Conservation (phyloP, 2,329 filamentous ascomycete genomes). For the Botrytis byssoidea region DNA sequence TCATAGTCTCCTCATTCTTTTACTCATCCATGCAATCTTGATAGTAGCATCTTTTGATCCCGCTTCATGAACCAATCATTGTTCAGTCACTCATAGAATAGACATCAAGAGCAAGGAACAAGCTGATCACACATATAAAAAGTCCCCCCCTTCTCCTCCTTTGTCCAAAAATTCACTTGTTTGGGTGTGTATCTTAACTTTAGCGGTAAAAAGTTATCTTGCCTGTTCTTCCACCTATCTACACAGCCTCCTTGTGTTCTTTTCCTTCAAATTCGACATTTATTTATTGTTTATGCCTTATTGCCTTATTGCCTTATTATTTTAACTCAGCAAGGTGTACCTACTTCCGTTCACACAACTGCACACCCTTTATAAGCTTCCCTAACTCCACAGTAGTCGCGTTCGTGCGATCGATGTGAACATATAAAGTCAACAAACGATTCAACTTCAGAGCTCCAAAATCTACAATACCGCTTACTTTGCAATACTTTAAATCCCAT, state of each 20-base stretch:
- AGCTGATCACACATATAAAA: constrained; percentile 13
- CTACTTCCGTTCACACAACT: neutral
- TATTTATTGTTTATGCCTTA: neutral
- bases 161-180: neutral
- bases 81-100: neutral
- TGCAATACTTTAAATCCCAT: neutral
- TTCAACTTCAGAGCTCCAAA: neutral
- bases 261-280: too few species aligned
- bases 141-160: constrained; percentile 9
- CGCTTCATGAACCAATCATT: neutral
- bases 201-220: neutral
- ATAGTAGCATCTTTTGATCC: neutral
- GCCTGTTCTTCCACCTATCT: neutral
- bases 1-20: neutral
- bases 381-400: neutral
- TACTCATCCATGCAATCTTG: neutral
- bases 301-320: neutral
- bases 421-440: constrained; percentile 8
- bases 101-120: constrained; percentile 3
- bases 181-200: constrained; percentile 4
- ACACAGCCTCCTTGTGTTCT: neutral
- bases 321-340: too few species aligned
- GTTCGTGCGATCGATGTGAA: neutral
- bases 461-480: neutral
- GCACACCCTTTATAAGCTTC: neutral